A percentile compares a stretch with the other conserved stretches of the same genome.
phyloP scores from a whole-genome alignment of 1,284 basidiomycete species.

The Irpex sp. region DNA sequence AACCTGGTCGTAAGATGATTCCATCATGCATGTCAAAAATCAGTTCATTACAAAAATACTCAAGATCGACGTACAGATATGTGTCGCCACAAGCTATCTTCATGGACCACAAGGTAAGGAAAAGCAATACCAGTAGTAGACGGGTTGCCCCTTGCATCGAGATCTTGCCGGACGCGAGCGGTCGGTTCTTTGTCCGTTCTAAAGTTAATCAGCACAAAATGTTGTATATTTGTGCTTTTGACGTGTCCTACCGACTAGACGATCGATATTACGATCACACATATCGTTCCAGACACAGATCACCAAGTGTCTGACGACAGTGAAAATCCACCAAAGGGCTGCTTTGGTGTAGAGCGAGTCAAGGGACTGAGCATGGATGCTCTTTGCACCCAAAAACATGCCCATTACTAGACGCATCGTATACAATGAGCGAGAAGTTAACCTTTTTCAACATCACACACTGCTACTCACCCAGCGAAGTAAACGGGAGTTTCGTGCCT shows the following conservation, averaged over 20 bases:
- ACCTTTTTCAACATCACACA: not conserved
- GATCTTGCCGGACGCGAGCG: conserved; percentile 2
- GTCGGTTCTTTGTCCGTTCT: conserved; percentile 3
- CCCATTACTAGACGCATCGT: not conserved
- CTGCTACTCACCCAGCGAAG: not conserved
- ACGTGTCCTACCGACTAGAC: conserved; percentile 19
- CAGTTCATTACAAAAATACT: no score
- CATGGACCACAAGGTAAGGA: not conserved
- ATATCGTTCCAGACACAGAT: conserved; percentile 21
- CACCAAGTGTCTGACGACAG: not conserved
- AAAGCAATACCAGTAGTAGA: not conserved
- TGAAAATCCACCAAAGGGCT: not conserved
- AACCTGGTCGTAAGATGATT: not conserved
- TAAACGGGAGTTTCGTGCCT: not conserved
- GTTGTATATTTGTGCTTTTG: not conserved
- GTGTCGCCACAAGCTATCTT: not conserved
- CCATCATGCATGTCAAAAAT: no score
- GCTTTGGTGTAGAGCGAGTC: not conserved
- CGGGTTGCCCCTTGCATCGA: not conserved
- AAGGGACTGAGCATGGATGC: not conserved
- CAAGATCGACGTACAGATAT: not conserved
- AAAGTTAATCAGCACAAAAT: not conserved
- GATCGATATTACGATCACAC: conserved; percentile 21
- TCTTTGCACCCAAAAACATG: not conserved
- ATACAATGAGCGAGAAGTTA: not conserved